Evolutionary conservation across 2,329 filamentous ascomycete genomes (phyloP), one percentile per base, ranked within the genome.

Genomic region (Colletotrichum cuscutae): DNA sequence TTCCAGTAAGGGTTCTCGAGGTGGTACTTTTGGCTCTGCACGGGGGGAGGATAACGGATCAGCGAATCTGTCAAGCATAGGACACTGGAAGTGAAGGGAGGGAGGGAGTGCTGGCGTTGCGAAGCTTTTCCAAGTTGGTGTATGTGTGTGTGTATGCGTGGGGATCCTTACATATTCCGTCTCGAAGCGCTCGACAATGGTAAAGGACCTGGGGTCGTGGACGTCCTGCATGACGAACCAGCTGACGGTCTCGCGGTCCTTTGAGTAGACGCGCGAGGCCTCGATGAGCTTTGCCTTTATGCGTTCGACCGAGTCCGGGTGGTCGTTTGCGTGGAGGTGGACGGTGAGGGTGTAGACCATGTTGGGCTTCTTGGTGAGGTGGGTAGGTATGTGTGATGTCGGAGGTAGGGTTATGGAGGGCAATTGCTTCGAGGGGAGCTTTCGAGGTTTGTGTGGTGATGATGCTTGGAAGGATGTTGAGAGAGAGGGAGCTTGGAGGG

Each of bases 191-290:
- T 95, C 93, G 59, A 95, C 92, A 77, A 95, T 93, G 60, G 91
- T 93, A 82, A 95, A 95, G 62, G 91, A 90, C 71, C 91, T 86
- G 57, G 87, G 86, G 80, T 94, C 92, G 77, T 89, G 86, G 71
- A 90, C 87, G 77, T 91, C 91, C 84, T 94, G 93, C 93, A 94
- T 94, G 75, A 95, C 92, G 81, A 93, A 90, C 93, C 93, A 94
- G 58, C 86, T 88, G 71, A 92, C 78, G 0, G 89, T 94, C 85
- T 94, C 93, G 79, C 89, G 89, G 84, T 94, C 93, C 75, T 93
- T 86, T 75, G 88, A 89, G 84, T 94, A 94, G 75, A 94, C 87
- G 74, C 90, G 88, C 72, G 91, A 91, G n/a, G 93, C 93, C 80
- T 95, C 93, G 79, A 92, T 88, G 70, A 95, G 89, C 85, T 94